Evolutionary conservation across 768 basidiomycete species (phyloP).

Genomic region (Tephrocybe sp.): DNA sequence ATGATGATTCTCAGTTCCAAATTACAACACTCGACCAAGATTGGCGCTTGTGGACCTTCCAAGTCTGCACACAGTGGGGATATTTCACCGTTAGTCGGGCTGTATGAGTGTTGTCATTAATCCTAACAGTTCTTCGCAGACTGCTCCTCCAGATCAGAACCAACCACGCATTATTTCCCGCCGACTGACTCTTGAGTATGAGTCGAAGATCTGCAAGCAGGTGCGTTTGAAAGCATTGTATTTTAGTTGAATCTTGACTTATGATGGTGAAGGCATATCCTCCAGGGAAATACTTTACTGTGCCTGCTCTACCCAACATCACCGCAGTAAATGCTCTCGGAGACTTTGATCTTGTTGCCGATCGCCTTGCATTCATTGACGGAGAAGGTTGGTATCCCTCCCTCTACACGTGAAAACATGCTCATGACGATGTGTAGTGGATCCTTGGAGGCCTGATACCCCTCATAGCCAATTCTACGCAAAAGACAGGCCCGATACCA

Average conservation of each 20-base stretch:
- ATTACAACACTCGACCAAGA: constrained; percentile 61
- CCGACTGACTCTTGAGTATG: constrained; percentile 70
- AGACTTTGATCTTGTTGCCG: constrained; percentile 79
- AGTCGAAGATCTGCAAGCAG: constrained; percentile 66
- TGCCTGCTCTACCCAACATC: constrained; percentile 77
- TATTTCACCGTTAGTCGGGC: constrained; percentile 70
- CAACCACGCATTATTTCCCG: constrained; percentile 79
- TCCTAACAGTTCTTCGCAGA: constrained; percentile 37
- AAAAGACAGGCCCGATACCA: constrained; percentile 64
- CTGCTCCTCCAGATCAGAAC: constrained; percentile 69
- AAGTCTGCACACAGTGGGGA: constrained; percentile 95
- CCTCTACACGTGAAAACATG: background rate
- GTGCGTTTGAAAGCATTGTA: constrained; percentile 25
- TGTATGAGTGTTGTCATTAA: background rate
- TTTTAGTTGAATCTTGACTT: too few species aligned
- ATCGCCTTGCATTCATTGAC: constrained; percentile 86
- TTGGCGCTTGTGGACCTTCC: constrained; percentile 91
- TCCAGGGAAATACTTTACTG: constrained; percentile 70
- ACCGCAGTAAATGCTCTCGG: constrained; percentile 82
- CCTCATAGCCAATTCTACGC: constrained; percentile 76
- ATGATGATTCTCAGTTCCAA: constrained; percentile 64
- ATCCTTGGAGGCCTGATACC: constrained; percentile 89
- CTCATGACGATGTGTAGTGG: constrained; percentile 44
- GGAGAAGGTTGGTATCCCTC: constrained; percentile 58
- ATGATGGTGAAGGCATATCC: constrained; percentile 75